Percentiles rank a stretch among this genome's conserved stretches.
Conservation (phyloP, 192 early-diverging fungal species). For the Allomyces arbusculus region DNA sequence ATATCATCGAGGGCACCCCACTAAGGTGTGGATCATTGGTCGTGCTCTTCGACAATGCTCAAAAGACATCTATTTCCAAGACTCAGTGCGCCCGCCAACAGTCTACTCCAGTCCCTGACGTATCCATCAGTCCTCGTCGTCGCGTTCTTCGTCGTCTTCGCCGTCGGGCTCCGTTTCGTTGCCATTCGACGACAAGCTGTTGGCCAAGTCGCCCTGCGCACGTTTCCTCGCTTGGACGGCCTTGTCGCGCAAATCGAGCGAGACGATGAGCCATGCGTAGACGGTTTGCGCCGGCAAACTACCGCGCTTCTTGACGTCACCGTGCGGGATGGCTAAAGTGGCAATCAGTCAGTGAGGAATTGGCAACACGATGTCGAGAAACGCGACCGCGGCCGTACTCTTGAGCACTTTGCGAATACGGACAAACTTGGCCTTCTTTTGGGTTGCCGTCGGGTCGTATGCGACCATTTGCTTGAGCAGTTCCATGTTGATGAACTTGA, state of each 20-base stretch:
- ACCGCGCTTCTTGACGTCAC: constrained; percentile 23
- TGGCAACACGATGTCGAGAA: constrained; percentile 1
- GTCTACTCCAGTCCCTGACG: too few species aligned
- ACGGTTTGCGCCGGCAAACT: constrained; percentile 27
- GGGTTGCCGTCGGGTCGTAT: constrained; percentile 31
- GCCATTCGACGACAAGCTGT: too few species aligned
- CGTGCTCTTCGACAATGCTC: too few species aligned
- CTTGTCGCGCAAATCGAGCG: constrained; percentile 16
- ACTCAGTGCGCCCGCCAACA: too few species aligned
- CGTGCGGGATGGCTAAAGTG: constrained; percentile 14
- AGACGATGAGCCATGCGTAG: constrained; percentile 30
- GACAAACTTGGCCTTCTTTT: constrained; percentile 27
- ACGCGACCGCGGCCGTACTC: constrained; percentile 11
- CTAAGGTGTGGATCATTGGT: too few species aligned
- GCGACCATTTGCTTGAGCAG: constrained; percentile 24
- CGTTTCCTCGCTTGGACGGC: constrained; percentile 9
- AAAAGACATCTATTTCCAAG: too few species aligned
- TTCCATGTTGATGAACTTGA: constrained; percentile 22
- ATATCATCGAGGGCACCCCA: too few species aligned
- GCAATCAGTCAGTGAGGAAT: background rate
- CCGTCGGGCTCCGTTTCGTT: too few species aligned
- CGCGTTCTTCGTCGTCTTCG: too few species aligned
- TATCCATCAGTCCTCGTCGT: too few species aligned
- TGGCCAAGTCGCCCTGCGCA: too few species aligned
- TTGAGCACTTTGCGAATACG: constrained; percentile 23